Base-by-base conservation (phyloP, 139 green algal genomes). In the Coelastrella sp. region DNA sequence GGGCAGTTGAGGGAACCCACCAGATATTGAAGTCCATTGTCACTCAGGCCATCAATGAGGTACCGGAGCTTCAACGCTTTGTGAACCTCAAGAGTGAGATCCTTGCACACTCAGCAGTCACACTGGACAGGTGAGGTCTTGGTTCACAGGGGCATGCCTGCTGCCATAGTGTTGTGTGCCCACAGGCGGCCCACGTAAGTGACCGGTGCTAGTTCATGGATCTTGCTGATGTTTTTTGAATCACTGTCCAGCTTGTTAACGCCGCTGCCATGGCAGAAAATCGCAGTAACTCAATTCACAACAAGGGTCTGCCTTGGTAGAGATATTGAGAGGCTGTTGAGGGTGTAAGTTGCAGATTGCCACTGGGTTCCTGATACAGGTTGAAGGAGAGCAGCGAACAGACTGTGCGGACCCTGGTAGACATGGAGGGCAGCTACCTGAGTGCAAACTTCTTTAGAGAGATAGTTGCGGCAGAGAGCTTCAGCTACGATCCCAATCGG, bases 341-440 rank as follows among this genome's bases (percentile, higher is more conserved):
- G 35, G 35, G 35, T 49, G n/a, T 49, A 49, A 49, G 35, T 49
- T 49, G 35, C 35, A 49, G 35, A 49, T 49, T 49, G 35, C 35
- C 35, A 11, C 49, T 84, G 78, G 49, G 25, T 6, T 58, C 24
- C 58, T 24, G 25, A 7, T 81, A 19, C 49, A 89, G 73, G 66
- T n/a, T 85, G 20, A 88, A 90, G 61, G 82, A 89, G n/a, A 58
- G n/a, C 61, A 83, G 74, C 1, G 92, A 95, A 81, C 59, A 49
- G 24, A 96, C 84, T 85, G 94, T 96, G n/a, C 90, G 93, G 78
- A 96, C 94, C 3, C 91, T 99, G 93, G 97, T 99, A 78, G 97
- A 99, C 91, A 99, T 99, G 97, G 97, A 99, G 95, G 94, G 95
- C 58, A 96, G 94, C 74, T 98, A 98, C 94, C 95, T 98, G 59